A percentile compares a stretch with the other conserved stretches of the same genome.
Evolutionary conservation across 2,329 filamentous ascomycete genomes (phyloP).

Genomic region (Ambrosiella cleistominuta): DNA sequence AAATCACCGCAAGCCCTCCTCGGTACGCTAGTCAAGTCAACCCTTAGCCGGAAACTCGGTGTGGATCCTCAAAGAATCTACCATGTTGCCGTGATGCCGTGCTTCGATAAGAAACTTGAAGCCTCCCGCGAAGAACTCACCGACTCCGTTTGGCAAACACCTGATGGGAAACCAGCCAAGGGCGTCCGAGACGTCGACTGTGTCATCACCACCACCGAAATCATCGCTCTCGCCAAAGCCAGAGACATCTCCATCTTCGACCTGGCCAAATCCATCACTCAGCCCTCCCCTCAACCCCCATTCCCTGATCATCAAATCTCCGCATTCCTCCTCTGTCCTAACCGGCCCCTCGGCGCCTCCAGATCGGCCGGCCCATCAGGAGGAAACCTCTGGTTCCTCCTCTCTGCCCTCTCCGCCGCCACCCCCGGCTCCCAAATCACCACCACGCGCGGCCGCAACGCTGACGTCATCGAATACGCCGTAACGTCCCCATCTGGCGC

Average conservation of each 20-base stretch:
- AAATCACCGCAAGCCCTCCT: slow-evolving; percentile 90
- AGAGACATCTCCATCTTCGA: slow-evolving; percentile 60
- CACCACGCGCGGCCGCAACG: slow-evolving; percentile 62
- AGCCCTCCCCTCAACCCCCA: slow-evolving; percentile 29
- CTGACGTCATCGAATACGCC: slow-evolving; percentile 75
- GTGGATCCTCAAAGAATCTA: slow-evolving; percentile 69
- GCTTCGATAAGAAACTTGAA: slow-evolving; percentile 97
- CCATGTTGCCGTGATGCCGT: slow-evolving; percentile 94
- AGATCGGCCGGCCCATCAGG: slow-evolving; percentile 61
- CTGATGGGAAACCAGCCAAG: slow-evolving; percentile 27
- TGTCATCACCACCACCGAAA: slow-evolving; percentile 90
- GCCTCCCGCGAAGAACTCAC: slow-evolving; percentile 87
- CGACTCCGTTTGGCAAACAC: slow-evolving; percentile 49
- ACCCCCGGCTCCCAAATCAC: slow-evolving; percentile 57
- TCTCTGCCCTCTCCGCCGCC: slow-evolving; percentile 53
- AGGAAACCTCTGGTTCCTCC: slow-evolving; percentile 72
- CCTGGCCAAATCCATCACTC: slow-evolving; percentile 32
- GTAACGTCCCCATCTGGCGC: slow-evolving; percentile 38
- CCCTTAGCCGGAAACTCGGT: slow-evolving; percentile 53
- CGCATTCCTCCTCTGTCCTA: slow-evolving; percentile 52
- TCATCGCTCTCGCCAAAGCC: slow-evolving; percentile 73
- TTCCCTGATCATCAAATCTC: slow-evolving; percentile 62
- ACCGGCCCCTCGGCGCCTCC: slow-evolving; percentile 21
- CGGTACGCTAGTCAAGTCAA: slow-evolving; percentile 78
- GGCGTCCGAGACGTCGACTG: slow-evolving; percentile 83